These are phyloP conservation scores for Ophiognomonia clavigignenti-juglandacearum DNA, from an alignment of 2,329 filamentous ascomycete genomes.

Conservation along the genomic window DNA sequence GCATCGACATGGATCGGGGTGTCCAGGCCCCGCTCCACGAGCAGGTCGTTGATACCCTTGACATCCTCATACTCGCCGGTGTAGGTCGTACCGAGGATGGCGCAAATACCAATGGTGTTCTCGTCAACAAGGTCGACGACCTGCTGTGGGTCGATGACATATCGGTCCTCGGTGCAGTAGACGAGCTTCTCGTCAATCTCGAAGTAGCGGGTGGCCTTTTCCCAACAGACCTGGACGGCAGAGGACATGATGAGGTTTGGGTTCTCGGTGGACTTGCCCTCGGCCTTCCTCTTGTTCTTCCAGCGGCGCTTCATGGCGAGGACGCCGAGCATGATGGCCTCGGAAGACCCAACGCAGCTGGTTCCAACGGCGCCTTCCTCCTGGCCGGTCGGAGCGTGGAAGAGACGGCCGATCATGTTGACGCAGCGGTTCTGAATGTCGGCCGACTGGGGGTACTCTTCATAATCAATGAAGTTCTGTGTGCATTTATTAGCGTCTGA, in stretches of 20 bases:
- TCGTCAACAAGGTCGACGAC: constrained; percentile 58
- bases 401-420: constrained; percentile 84
- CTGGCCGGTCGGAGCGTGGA: constrained; percentile 64
- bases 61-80: constrained; percentile 95
- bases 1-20: constrained; percentile 56
- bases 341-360: constrained; percentile 81
- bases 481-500: no score
- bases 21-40: constrained; percentile 70
- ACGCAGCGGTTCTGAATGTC: constrained; percentile 84
- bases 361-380: constrained; percentile 69
- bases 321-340: constrained; percentile 78
- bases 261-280: constrained; percentile 71
- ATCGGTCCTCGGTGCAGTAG: constrained; percentile 57
- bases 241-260: constrained; percentile 96
- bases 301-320: constrained; percentile 95
- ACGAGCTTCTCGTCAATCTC: constrained; percentile 87
- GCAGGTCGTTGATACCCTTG: constrained; percentile 84
- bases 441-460: constrained; percentile 75
- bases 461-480: constrained; percentile 95
- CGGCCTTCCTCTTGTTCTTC: constrained; percentile 80
- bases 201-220: constrained; percentile 85
- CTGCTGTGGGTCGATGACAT: constrained; percentile 59
- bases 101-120: constrained; percentile 84
- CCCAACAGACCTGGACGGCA: constrained; percentile 96
- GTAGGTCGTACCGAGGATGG: constrained; percentile 87